phyloP scores from a whole-genome alignment of 73 alveolate species.

The Paramecium caudatum region DNA sequence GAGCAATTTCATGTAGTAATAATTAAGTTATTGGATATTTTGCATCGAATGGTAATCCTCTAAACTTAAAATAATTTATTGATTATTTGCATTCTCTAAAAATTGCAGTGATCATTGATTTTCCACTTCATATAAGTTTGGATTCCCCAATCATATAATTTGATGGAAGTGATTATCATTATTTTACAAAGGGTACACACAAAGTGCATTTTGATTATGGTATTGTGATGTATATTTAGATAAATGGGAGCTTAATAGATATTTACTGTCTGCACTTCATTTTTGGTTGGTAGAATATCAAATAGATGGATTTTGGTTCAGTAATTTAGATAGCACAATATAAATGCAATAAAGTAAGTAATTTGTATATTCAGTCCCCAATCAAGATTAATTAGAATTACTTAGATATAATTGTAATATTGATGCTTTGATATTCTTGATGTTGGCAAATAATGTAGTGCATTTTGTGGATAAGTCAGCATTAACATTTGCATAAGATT shows the following conservation, averaged over 20 bases:
- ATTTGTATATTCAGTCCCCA: not conserved
- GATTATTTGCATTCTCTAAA: not conserved
- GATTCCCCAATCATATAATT: not conserved
- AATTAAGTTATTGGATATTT: not conserved
- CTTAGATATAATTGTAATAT: not conserved
- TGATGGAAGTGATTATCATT: not conserved
- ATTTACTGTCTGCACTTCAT: not conserved
- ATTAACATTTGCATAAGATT: no score
- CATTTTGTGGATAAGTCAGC: no score
- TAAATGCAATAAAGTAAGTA: not conserved
- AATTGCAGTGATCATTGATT: not conserved
- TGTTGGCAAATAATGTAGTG: not conserved
- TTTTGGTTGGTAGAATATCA: not conserved
- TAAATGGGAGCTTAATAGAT: slow-evolving; percentile 5
- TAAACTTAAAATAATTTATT: not conserved
- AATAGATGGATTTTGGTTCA: not conserved
- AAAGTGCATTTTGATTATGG: not conserved
- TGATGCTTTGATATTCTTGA: not conserved
- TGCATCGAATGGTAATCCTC: not conserved
- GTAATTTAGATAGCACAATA: not conserved
- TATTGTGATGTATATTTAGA: not conserved
- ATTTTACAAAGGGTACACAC: not conserved
- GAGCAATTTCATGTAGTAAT: no score
- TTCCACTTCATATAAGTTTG: not conserved
- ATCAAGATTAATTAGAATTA: not conserved